A percentile compares a stretch with the other conserved stretches of the same genome.
phyloP scores from a whole-genome alignment of 2,329 filamentous ascomycete species.

The Aspergillus sp. region DNA sequence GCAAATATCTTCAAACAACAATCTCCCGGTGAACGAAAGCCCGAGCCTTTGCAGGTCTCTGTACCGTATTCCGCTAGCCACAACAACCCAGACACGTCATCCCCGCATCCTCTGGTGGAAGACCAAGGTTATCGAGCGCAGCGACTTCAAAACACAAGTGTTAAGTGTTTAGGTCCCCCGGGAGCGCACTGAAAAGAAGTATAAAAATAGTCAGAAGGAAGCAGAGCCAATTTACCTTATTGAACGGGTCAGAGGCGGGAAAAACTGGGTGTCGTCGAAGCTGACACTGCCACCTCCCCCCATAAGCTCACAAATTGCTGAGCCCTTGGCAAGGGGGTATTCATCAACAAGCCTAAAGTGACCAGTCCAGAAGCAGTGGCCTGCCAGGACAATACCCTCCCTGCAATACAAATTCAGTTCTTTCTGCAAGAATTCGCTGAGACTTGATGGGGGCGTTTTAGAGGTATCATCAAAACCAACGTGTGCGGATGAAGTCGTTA shows the following conservation, averaged over 20 bases:
- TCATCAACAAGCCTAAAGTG: slow-evolving; percentile 66
- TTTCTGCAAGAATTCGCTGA: slow-evolving; percentile 60
- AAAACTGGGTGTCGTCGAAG: not conserved
- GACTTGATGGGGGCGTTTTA: slow-evolving; percentile 64
- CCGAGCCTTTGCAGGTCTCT: slow-evolving; percentile 32
- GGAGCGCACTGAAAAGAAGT: not conserved
- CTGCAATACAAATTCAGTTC: slow-evolving; percentile 60
- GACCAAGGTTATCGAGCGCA: slow-evolving; percentile 7
- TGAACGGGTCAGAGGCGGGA: not conserved
- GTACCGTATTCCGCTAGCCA: slow-evolving; percentile 19
- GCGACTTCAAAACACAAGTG: not conserved
- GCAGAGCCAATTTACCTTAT: not conserved
- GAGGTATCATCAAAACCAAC: slow-evolving; percentile 47
- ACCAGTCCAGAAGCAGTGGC: slow-evolving; percentile 59
- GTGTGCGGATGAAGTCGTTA: not conserved
- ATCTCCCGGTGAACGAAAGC: slow-evolving; percentile 35
- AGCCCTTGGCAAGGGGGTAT: slow-evolving; percentile 60
- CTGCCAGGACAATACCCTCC: slow-evolving; percentile 59
- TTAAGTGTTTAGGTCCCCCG: not conserved
- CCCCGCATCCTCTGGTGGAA: slow-evolving; percentile 10
- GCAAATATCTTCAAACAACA: slow-evolving; percentile 53
- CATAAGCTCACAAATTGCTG: slow-evolving; percentile 52
- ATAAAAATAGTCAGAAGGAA: not conserved
- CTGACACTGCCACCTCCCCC: slow-evolving; percentile 60
- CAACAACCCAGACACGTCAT: slow-evolving; percentile 14